Base-by-base conservation (phyloP, 208 protist species). In the Acanthamoeba rhysodes region DNA sequence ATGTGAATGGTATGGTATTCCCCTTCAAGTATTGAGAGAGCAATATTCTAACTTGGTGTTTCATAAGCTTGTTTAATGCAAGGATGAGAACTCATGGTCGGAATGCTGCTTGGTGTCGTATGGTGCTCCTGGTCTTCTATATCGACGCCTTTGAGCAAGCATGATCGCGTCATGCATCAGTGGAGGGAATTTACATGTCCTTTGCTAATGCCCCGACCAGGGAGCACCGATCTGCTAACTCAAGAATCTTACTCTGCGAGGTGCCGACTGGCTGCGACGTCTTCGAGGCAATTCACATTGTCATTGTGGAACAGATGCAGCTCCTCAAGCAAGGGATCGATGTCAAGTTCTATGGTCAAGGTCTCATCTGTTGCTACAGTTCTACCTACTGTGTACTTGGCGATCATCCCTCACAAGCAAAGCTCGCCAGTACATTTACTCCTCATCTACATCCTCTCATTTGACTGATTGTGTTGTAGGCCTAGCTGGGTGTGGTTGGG, bases 171-270 rank as follows among this genome's bases (percentile, higher is more conserved):
- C 24, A 78, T 34, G 70, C 70, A 48, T 78, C 29, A 9, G 70
- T 78, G 5, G 70, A 78, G 22, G 70, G 70, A 4, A 78, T 78
- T n/a, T 78, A 78, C 29, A 78, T 78, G 70, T 78, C 70, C 37
- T 78, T 78, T 2, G 70, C 70, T 10, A 78, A 78, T 9, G 29
- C 70, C 20, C 70, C 29, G 12, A 78, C 32, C 2, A 0, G 2
- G 1, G 70, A 78, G 37, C 70, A 48, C 0, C 29, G 22, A 0
- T 34, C 70, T 20, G 70, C 70, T n/a, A 48, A 16, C 20, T 78
- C 70, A 29, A 2, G 70, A 10, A 78, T 78, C 70, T 29, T 78
- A 10, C 37, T 78, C 0, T 78, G 70, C 5, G 18, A 78, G 37
- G 70, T 78, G 0, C 70, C 37, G 8, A 12, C 70, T 22, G 32